phyloP scores from a whole-genome alignment of 345 rosid genomes.

The Brassica juncea region DNA sequence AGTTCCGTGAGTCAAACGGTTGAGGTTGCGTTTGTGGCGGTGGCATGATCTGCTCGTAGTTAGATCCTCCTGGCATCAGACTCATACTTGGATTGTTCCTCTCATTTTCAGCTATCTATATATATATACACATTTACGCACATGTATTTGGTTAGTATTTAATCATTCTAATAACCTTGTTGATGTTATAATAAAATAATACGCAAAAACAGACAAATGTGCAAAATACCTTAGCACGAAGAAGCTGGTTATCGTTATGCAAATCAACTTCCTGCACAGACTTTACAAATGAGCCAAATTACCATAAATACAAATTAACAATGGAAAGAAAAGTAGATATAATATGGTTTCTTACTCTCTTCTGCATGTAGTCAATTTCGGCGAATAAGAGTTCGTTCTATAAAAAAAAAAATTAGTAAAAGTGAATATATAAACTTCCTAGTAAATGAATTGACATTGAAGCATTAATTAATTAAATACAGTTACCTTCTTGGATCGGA shows the following conservation, averaged over 20 bases:
- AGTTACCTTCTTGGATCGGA: slow-evolving; percentile 89
- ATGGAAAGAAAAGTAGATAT: background rate
- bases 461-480: background rate
- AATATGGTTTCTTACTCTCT: slow-evolving; percentile 58
- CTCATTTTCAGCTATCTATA: slow-evolving; percentile 85
- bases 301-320: background rate
- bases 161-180: background rate
- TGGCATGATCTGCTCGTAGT: slow-evolving; percentile 67
- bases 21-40: slow-evolving; percentile 47
- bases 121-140: slow-evolving; percentile 3
- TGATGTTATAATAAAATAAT: background rate
- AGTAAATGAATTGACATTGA: background rate
- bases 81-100: slow-evolving; percentile 71
- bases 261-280: slow-evolving; percentile 78
- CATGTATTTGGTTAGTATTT: background rate
- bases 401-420: background rate
- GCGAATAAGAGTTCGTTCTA: slow-evolving; percentile 88
- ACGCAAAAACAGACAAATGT: background rate
- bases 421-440: background rate
- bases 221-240: slow-evolving; percentile 78
- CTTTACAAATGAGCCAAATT: slow-evolving; percentile 1
- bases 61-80: slow-evolving; percentile 79
- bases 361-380: slow-evolving; percentile 95
- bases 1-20: slow-evolving; percentile 68
- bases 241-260: slow-evolving; percentile 92